Conservation (phyloP, 2,329 filamentous ascomycete species). For the Aaosphaeria arxii region DNA sequence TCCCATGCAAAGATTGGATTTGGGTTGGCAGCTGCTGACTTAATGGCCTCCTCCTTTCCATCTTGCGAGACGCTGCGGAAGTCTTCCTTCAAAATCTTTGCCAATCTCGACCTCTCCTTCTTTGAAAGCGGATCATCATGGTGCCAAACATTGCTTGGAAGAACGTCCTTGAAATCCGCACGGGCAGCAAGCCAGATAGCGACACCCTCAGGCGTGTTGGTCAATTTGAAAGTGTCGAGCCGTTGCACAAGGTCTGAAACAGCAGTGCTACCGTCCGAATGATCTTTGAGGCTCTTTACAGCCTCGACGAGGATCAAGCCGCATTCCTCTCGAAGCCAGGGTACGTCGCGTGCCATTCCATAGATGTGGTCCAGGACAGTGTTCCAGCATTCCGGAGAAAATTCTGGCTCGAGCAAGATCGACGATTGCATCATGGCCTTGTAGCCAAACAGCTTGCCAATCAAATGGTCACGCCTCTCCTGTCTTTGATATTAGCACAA, state of each 20-base stretch:
- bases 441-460: conserved; percentile 83
- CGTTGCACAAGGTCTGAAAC: conserved; percentile 62
- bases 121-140: conserved; percentile 68
- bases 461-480: conserved; percentile 81
- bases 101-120: conserved; percentile 66
- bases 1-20: conserved; percentile 89
- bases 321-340: conserved; percentile 86
- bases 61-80: conserved; percentile 50
- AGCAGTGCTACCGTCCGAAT: conserved; percentile 50
- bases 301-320: conserved; percentile 77
- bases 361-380: conserved; percentile 70
- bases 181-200: conserved; percentile 79
- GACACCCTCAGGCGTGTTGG: conserved; percentile 82
- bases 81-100: conserved; percentile 77
- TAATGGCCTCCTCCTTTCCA: conserved; percentile 44
- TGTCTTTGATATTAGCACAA: conserved; percentile 38
- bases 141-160: conserved; percentile 71
- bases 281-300: conserved; percentile 53
- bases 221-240: conserved; percentile 63
- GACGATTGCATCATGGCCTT: conserved; percentile 81
- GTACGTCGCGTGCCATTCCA: conserved; percentile 73
- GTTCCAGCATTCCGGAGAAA: conserved; percentile 57
- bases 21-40: conserved; percentile 73
- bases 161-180: conserved; percentile 60
- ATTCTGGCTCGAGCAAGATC: conserved; percentile 61